Evolutionary conservation across 768 basidiomycete genomes (phyloP).

Genomic region (Leccinum fibrillosum): DNA sequence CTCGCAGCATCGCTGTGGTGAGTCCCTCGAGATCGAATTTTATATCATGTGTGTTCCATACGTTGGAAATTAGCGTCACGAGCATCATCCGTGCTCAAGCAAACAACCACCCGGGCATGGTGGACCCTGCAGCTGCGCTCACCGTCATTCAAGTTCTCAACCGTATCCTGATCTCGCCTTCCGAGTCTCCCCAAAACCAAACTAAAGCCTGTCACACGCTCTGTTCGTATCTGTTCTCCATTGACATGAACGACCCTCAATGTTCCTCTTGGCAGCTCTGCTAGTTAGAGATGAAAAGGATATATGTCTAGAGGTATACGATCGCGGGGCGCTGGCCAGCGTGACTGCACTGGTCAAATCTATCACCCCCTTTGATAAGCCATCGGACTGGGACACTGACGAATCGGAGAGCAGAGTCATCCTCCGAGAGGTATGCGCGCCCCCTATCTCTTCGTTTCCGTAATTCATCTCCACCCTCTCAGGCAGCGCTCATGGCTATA

Average conservation of each 20-base stretch:
- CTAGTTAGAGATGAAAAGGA: conserved; percentile 69
- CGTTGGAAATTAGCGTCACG: conserved; percentile 44
- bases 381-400: conserved; percentile 61
- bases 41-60: neutral
- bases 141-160: conserved; percentile 72
- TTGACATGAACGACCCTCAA: neutral
- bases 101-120: conserved; percentile 24
- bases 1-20: conserved; percentile 72
- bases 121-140: conserved; percentile 47
- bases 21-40: conserved; percentile 3
- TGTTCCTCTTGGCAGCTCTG: conserved; percentile 39
- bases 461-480: neutral
- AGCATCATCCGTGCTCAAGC: conserved; percentile 55
- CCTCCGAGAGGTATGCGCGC: conserved; percentile 58
- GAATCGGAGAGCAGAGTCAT: conserved; percentile 54
- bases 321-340: conserved; percentile 61
- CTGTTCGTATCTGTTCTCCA: conserved; percentile 42
- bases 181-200: conserved; percentile 41
- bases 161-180: conserved; percentile 47
- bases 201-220: conserved; percentile 76
- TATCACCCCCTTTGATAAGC: conserved; percentile 49
- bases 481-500: conserved; percentile 74
- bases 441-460: neutral
- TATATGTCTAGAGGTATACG: conserved; percentile 64
- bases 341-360: conserved; percentile 50